Evolutionary conservation across 1,284 basidiomycete species (phyloP).

Genomic region (Retiboletus flavoniger): DNA sequence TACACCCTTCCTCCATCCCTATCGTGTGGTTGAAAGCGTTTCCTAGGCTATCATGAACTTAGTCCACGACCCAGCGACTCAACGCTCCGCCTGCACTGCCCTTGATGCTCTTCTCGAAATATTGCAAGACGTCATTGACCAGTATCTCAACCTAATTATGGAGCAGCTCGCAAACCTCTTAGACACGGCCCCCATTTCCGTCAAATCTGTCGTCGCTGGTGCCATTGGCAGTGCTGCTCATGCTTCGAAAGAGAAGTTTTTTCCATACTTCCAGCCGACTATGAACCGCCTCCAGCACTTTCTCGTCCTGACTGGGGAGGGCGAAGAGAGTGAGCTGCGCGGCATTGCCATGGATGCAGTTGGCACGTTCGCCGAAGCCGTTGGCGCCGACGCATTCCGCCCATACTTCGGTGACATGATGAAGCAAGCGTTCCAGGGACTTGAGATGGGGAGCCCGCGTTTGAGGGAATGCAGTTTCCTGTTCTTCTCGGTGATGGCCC

Average conservation of each 20-base stretch:
- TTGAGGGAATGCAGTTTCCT: constrained; percentile 96
- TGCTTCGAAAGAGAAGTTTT: constrained; percentile 91
- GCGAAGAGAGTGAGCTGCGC: constrained; percentile 90
- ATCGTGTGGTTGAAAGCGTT: not conserved
- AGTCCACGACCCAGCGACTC: constrained; percentile 85
- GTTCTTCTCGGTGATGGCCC: constrained; percentile 98
- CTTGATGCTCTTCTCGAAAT: constrained; percentile 97
- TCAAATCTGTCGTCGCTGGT: constrained; percentile 96
- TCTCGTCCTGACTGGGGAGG: constrained; percentile 78
- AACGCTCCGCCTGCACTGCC: constrained; percentile 91
- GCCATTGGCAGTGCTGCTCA: constrained; percentile 98
- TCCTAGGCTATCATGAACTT: constrained; percentile 82
- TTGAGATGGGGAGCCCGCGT: constrained; percentile 84
- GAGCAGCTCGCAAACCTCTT: constrained; percentile 89
- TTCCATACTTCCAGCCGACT: constrained; percentile 93
- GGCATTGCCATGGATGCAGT: constrained; percentile 99
- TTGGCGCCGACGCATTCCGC: constrained; percentile 91
- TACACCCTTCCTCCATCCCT: not conserved
- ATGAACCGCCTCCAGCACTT: constrained; percentile 91
- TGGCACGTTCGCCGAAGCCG: constrained; percentile 96
- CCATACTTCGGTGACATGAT: constrained; percentile 97
- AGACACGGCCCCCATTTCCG: constrained; percentile 78
- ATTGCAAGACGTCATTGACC: constrained; percentile 85
- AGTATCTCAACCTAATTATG: constrained; percentile 96
- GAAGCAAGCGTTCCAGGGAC: constrained; percentile 91